Evolutionary conservation across 495 filamentous ascomycete species (phyloP), one percentile per base, ranked within the genome.

Genomic region (Clohesyomyces aquaticus): DNA sequence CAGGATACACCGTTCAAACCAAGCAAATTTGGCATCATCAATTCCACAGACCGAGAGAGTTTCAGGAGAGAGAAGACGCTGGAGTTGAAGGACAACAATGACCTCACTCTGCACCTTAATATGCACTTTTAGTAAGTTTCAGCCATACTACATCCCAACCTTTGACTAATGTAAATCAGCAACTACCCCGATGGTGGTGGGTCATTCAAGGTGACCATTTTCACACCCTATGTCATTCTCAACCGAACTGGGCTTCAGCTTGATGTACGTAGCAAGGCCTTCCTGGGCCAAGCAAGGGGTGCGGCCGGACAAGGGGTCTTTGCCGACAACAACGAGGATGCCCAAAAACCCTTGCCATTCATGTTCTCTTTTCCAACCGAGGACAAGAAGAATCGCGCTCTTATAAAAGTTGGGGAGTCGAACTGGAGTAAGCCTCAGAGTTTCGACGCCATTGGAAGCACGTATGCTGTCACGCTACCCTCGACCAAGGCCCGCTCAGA

Each of bases 381-480:
- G 66, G 94, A 98, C 65, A 87, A 87, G 64, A 88, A 88, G 65
- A 98, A 98, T 73, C 88, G 94, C 46, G 92, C 90, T 16, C 80
- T 93, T 21, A 72, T 98, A 48, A 96, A 88, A 76, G 83, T 96
- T 47, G 90, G 88, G 27, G 89, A 96, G 41, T 96, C 94, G 4
- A 81, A 83, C 23, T 98, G 94, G 95, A 96, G 93, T 76, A 96
- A 90, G 73, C 93, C 95, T 1, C 93, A 97, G 74, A 96, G 90
- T 82, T 94, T 98, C 70, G 94, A 98, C 71, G 94, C 94, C n/a
- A 93, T 98, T 60, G 94, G 94, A 47, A 96, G 92, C 73, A 90
- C 87, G 4, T 85, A 88, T 26, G 91, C 96, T 65, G 88, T 95
- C 16, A 82, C 91, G 28, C 82, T 98, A 43, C 88, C 89, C 12